Conservation (phyloP, 2,329 filamentous ascomycete genomes). For the Fusarium redolens region DNA sequence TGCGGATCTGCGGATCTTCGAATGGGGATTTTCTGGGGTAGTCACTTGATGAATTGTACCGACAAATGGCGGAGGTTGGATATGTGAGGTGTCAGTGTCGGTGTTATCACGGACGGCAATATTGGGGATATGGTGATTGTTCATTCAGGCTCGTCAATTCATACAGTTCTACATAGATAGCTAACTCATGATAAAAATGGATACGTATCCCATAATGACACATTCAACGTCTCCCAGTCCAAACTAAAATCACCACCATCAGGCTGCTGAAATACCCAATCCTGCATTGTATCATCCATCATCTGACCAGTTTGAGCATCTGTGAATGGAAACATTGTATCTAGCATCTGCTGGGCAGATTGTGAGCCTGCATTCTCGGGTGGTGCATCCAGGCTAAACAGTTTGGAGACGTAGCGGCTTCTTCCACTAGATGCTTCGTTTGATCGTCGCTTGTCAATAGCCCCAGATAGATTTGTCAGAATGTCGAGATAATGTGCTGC, state of each 20-base stretch:
- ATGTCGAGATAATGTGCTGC: slow-evolving; percentile 69
- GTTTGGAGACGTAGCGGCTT: slow-evolving; percentile 40
- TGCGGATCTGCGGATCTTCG: not conserved
- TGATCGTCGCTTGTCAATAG: slow-evolving; percentile 48
- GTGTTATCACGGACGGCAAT: not conserved
- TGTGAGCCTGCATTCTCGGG: not conserved
- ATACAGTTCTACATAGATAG: not conserved
- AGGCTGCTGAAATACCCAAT: slow-evolving; percentile 30
- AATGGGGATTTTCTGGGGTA: not conserved
- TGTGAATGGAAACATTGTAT: not conserved
- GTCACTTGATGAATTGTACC: not conserved
- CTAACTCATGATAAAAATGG: slow-evolving; percentile 33
- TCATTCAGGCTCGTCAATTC: not conserved
- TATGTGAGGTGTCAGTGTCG: not conserved
- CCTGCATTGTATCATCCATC: slow-evolving; percentile 15
- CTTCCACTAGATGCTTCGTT: slow-evolving; percentile 31
- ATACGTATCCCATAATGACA: slow-evolving; percentile 43
- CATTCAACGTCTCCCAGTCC: slow-evolving; percentile 42
- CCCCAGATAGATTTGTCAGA: slow-evolving; percentile 58
- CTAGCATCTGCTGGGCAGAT: not conserved
- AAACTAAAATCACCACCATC: slow-evolving; percentile 34
- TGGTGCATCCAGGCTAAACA: slow-evolving; percentile 30
- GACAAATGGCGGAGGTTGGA: not conserved
- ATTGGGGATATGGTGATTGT: not conserved
- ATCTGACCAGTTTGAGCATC: not conserved